These are phyloP conservation scores for Aspergillus affinis DNA, from an alignment of 495 filamentous ascomycete species.

Conservation along the genomic window DNA sequence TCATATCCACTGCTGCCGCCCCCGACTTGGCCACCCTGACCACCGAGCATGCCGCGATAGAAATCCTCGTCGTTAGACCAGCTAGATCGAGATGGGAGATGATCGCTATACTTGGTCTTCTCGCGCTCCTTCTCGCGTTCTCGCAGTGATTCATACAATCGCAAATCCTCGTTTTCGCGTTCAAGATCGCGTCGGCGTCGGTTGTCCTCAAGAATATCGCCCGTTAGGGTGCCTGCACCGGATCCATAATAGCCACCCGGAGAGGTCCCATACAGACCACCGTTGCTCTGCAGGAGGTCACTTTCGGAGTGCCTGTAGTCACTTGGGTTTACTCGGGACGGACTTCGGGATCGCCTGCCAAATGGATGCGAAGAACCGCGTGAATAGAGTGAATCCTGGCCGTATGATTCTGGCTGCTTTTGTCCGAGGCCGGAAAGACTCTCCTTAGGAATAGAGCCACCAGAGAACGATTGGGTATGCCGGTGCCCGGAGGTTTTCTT, in stretches of 20 bases:
- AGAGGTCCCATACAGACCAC: slow-evolving; percentile 24
- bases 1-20: slow-evolving; percentile 28
- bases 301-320: slow-evolving; percentile 45
- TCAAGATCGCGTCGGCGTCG: slow-evolving; percentile 30
- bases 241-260: slow-evolving; percentile 26
- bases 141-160: slow-evolving; percentile 28
- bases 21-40: slow-evolving; percentile 33
- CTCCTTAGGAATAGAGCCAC: slow-evolving; percentile 26
- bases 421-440: slow-evolving; percentile 11
- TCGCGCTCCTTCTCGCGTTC: slow-evolving; percentile 33
- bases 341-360: slow-evolving; percentile 32
- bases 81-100: slow-evolving; percentile 22
- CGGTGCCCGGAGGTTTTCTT: slow-evolving; percentile 16
- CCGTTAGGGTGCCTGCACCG: slow-evolving; percentile 23
- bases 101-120: slow-evolving; percentile 27
- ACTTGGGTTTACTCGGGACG: slow-evolving; percentile 29
- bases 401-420: slow-evolving; percentile 22
- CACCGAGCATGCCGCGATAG: slow-evolving; percentile 39
- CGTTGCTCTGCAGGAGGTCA: slow-evolving; percentile 29
- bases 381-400: slow-evolving; percentile 26
- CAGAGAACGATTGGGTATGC: slow-evolving; percentile 32
- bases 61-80: slow-evolving; percentile 39
- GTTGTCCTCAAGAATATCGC: slow-evolving; percentile 28
- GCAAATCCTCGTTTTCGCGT: slow-evolving; percentile 24
- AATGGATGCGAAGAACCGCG: slow-evolving; percentile 19